Base-by-base conservation (phyloP, 495 filamentous ascomycete genomes). In the Hypoxylon rickii region DNA sequence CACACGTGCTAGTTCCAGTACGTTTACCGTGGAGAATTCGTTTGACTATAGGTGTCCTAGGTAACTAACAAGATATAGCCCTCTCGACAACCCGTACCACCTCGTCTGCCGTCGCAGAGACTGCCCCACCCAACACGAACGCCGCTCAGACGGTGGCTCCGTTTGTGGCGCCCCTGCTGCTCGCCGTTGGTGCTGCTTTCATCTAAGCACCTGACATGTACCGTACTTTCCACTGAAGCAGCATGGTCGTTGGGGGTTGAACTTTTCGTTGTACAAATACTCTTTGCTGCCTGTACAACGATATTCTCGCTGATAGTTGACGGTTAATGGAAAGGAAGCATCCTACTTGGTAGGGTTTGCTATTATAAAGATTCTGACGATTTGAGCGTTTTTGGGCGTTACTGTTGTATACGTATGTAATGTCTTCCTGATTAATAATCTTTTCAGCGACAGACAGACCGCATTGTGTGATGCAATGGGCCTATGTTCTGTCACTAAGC, bases 1-100 rank as follows among this genome's bases (percentile, higher is more conserved):
- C 59, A 55, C 61, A 22, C 37, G 22, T 33, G 44, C 63, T 42
- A 55, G 62, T 16, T 55, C 62, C 64, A 68, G 63, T 59, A 64
- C 48, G 48, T 38, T 51, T n/a, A n/a, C n/a, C n/a, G n/a, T n/a
- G n/a, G n/a, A n/a, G 1, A 51, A 47, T 18, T 64, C 44, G 40
- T 60, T 58, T 24, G 45, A 44, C 22, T 53, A 53, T n/a, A n/a
- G n/a, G n/a, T n/a, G n/a, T n/a, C n/a, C n/a, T n/a, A n/a, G n/a
- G n/a, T n/a, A n/a, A n/a, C 66, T 66, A 20, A 66, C 31, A 41
- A 24, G 8, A 38, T 49, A 45, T 59, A 62, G 59, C 55, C 13
- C 52, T 58, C 36, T 53, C 61, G 12, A 26, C 49, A 12, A 44
- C 70, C 34, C 59, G 31, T 21, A 53, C 63, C 10, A 38, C 47